A percentile compares a stretch with the other conserved stretches of the same genome.
Evolutionary conservation across 768 basidiomycete genomes (phyloP).

Genomic region (Kwoniella dendrophila): DNA sequence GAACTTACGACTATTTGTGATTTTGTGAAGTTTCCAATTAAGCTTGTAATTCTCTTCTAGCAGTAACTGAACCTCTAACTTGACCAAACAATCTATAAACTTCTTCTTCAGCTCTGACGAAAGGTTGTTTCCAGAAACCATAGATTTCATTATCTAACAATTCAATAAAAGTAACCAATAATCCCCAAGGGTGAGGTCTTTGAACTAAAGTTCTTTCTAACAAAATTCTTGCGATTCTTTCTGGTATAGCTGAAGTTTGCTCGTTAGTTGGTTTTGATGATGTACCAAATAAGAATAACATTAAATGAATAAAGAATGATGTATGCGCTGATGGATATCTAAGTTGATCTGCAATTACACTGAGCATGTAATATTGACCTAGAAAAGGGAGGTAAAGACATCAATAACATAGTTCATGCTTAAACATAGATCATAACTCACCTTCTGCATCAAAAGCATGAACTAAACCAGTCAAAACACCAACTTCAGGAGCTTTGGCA

Average conservation of each 20-base stretch:
- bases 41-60: constrained; percentile 17
- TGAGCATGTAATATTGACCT: constrained; percentile 95
- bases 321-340: constrained; percentile 99
- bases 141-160: constrained; percentile 70
- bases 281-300: constrained; percentile 76
- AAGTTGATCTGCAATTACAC: constrained; percentile 88
- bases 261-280: constrained; percentile 24
- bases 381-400: constrained; percentile 14
- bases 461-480: constrained; percentile 78
- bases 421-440: constrained; percentile 55
- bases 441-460: constrained; percentile 88
- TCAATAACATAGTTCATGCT: constrained; percentile 1
- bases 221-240: constrained; percentile 64
- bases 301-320: constrained; percentile 91
- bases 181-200: constrained; percentile 95
- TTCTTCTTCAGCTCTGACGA: constrained; percentile 50
- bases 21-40: neutral
- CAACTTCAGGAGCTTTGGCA: constrained; percentile 78
- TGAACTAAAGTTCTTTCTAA: constrained; percentile 91
- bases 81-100: constrained; percentile 38
- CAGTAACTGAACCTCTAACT: constrained; percentile 11
- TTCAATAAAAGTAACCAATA: constrained; percentile 90
- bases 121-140: constrained; percentile 55
- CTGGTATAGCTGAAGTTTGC: constrained; percentile 63
- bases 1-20: neutral